Evolutionary conservation across 495 filamentous ascomycete genomes (phyloP).

Genomic region (Chaetomium fimeti): DNA sequence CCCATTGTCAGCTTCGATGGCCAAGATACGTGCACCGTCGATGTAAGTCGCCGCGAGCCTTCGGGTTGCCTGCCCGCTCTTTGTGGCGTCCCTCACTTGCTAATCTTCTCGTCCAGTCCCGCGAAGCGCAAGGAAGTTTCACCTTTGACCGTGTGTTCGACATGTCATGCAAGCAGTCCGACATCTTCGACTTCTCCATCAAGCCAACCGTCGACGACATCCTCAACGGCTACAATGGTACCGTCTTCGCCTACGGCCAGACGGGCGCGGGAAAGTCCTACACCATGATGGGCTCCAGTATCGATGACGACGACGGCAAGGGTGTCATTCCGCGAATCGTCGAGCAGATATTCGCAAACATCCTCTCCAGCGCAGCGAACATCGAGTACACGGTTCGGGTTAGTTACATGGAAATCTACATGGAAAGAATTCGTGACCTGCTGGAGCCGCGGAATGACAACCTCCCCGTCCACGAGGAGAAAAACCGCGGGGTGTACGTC

Average conservation of each 20-base stretch:
- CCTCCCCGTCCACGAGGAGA: constrained; percentile 94
- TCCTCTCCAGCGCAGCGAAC: constrained; percentile 82
- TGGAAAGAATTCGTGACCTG: constrained; percentile 96
- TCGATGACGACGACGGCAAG: constrained; percentile 83
- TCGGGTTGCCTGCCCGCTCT: background rate
- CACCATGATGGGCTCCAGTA: constrained; percentile 98
- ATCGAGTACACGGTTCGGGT: constrained; percentile 98
- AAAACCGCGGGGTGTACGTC: constrained; percentile 92
- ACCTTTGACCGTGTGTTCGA: constrained; percentile 98
- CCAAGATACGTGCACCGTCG: constrained; percentile 83
- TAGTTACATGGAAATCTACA: constrained; percentile 99
- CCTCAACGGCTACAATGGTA: constrained; percentile 97
- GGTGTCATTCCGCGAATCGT: constrained; percentile 97
- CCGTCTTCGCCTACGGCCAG: constrained; percentile 98
- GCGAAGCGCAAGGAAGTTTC: constrained; percentile 78
- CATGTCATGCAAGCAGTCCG: constrained; percentile 79
- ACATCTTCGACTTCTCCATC: constrained; percentile 98
- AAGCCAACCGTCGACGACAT: constrained; percentile 95
- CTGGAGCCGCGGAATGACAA: constrained; percentile 92
- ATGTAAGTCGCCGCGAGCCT: constrained; percentile 55
- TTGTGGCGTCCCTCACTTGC: background rate
- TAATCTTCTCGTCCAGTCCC: constrained; percentile 73
- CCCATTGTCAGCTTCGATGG: constrained; percentile 85
- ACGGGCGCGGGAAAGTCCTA: constrained; percentile 98
- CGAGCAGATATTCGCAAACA: constrained; percentile 95